phyloP scores from a whole-genome alignment of 306 rosid genomes.

The Potentilla sterilis region DNA sequence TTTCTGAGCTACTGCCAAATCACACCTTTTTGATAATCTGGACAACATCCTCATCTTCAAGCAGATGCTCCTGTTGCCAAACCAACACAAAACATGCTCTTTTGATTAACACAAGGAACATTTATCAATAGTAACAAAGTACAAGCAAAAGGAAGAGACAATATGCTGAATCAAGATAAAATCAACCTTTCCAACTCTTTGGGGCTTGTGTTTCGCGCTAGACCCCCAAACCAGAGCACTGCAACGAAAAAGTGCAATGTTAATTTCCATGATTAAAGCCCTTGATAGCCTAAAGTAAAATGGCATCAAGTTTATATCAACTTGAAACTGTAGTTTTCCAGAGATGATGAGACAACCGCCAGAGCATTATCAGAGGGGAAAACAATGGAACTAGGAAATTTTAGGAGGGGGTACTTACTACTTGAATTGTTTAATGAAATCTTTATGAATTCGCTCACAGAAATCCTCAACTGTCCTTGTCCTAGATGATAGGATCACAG shows the following conservation, averaged over 20 bases:
- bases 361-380: not conserved
- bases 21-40: slow-evolving; percentile 92
- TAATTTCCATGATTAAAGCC: slow-evolving; percentile 14
- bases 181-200: slow-evolving; percentile 92
- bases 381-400: slow-evolving; percentile 11
- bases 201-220: slow-evolving; percentile 95
- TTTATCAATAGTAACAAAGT: not conserved
- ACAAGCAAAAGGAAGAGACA: not conserved
- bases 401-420: slow-evolving; percentile 53
- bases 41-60: slow-evolving; percentile 96
- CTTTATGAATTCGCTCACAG: slow-evolving; percentile 88
- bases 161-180: slow-evolving; percentile 12
- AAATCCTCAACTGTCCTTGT: slow-evolving; percentile 87
- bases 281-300: not conserved
- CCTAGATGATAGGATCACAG: slow-evolving; percentile 92
- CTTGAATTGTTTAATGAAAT: slow-evolving; percentile 89
- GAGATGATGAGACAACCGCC: not conserved
- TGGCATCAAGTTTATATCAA: not conserved
- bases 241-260: slow-evolving; percentile 23
- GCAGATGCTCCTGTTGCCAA: slow-evolving; percentile 72
- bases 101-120: slow-evolving; percentile 12
- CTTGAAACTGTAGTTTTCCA: not conserved
- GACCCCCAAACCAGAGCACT: slow-evolving; percentile 99
- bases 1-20: slow-evolving; percentile 4
- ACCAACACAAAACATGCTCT: not conserved